These are phyloP conservation scores for Meredithiella fracta DNA, from an alignment of 2,329 filamentous ascomycete genomes.

Conservation along the genomic window DNA sequence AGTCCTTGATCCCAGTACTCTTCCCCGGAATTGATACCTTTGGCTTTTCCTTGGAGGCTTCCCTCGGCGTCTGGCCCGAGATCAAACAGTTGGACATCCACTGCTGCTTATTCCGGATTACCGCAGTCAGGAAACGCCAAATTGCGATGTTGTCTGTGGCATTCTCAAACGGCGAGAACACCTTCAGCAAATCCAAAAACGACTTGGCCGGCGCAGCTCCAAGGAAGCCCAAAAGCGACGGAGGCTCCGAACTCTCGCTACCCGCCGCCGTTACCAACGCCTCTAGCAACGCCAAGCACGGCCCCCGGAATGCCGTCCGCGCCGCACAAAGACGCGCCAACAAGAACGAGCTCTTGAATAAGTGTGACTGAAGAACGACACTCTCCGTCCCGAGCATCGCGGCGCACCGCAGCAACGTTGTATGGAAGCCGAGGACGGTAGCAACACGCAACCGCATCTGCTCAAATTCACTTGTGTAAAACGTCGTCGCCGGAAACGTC, in stretches of 20 bases:
- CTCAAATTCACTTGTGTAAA: slow-evolving; percentile 38
- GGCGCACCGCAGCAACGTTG: slow-evolving; percentile 53
- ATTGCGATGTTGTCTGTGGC: slow-evolving; percentile 47
- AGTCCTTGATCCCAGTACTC: slow-evolving; percentile 27
- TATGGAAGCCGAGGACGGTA: slow-evolving; percentile 48
- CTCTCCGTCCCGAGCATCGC: slow-evolving; percentile 45
- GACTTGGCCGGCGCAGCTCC: slow-evolving; percentile 68
- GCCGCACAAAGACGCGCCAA: slow-evolving; percentile 61
- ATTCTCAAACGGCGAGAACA: slow-evolving; percentile 59
- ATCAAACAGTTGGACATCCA: slow-evolving; percentile 92
- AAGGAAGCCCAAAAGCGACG: slow-evolving; percentile 84
- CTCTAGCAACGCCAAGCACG: slow-evolving; percentile 54
- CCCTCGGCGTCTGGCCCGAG: slow-evolving; percentile 62
- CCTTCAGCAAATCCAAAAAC: slow-evolving; percentile 63
- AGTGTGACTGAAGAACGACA: slow-evolving; percentile 53
- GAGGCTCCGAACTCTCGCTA: slow-evolving; percentile 49
- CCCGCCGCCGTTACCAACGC: slow-evolving; percentile 51
- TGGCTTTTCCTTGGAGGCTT: slow-evolving; percentile 37
- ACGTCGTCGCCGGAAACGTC: slow-evolving; percentile 38
- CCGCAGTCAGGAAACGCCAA: slow-evolving; percentile 74
- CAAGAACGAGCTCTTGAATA: slow-evolving; percentile 67
- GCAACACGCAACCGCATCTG: slow-evolving; percentile 46
- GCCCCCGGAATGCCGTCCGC: slow-evolving; percentile 46
- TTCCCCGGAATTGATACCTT: slow-evolving; percentile 20
- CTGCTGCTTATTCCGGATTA: slow-evolving; percentile 80